phyloP scores from a whole-genome alignment of 169 alveolate species.

The Babesia bigemina region DNA sequence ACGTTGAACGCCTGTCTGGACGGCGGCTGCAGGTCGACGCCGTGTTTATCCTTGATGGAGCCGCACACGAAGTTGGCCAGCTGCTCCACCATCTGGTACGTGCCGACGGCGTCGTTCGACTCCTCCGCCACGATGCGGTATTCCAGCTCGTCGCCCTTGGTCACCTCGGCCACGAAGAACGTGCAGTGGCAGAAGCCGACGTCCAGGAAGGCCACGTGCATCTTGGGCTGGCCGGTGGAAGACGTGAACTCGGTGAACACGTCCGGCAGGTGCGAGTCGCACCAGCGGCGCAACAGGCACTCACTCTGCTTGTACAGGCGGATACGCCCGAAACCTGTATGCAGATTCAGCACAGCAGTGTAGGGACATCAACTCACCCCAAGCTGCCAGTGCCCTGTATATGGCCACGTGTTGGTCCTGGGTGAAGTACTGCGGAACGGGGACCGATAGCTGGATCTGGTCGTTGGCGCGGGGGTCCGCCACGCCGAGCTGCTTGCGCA shows the following conservation, averaged over 20 bases:
- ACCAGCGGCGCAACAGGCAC: constrained; percentile 52
- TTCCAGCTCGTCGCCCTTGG: constrained; percentile 14
- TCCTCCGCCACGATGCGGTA: constrained; percentile 40
- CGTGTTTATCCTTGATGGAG: constrained; percentile 1
- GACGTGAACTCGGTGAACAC: constrained; percentile 24
- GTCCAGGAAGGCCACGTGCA: constrained; percentile 63
- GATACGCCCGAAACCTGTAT: constrained; percentile 21
- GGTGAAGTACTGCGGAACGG: constrained; percentile 53
- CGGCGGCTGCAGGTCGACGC: constrained; percentile 21
- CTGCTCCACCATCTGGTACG: constrained; percentile 52
- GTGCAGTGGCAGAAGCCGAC: constrained; percentile 64
- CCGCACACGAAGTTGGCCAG: constrained; percentile 28
- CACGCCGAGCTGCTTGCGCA: constrained; percentile 25
- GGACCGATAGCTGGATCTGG: constrained; percentile 10
- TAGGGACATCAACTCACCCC: constrained; percentile 9
- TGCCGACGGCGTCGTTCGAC: constrained; percentile 52
- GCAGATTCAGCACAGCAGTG: background rate
- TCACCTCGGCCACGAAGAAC: constrained; percentile 53
- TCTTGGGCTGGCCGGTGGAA: background rate
- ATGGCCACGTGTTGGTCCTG: constrained; percentile 12
- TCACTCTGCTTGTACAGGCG: constrained; percentile 50
- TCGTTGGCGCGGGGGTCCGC: constrained; percentile 6
- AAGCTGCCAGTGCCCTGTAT: constrained; percentile 14
- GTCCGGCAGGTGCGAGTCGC: constrained; percentile 63
- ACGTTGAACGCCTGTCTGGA: constrained; percentile 48